Evolutionary conservation across 2,329 filamentous ascomycete genomes (phyloP).

Genomic region (Neonectria sp.): DNA sequence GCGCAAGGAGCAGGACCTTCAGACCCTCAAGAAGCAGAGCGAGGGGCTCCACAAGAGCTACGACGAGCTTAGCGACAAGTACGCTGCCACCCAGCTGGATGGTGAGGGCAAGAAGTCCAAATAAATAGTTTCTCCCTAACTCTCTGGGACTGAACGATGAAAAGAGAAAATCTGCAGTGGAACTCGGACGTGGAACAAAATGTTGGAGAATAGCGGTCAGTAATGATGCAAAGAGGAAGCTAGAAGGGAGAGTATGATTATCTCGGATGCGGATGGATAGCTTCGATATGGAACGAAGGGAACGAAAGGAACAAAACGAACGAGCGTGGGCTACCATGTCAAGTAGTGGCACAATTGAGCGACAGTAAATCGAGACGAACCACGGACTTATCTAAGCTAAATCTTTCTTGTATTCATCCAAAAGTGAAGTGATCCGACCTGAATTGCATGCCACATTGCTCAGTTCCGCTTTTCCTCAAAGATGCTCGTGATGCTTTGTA

Average conservation of each 20-base stretch:
- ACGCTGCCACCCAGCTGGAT: slow-evolving; percentile 70
- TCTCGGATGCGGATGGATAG: background rate
- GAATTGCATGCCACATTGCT: background rate
- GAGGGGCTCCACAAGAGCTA: slow-evolving; percentile 89
- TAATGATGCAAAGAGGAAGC: slow-evolving; percentile 4
- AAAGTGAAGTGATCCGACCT: background rate
- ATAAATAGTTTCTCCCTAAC: slow-evolving; percentile 50
- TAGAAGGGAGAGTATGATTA: background rate
- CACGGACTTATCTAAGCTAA: background rate
- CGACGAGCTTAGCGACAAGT: slow-evolving; percentile 86
- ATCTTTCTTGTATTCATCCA: background rate
- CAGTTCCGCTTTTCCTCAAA: background rate
- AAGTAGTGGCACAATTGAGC: slow-evolving; percentile 35
- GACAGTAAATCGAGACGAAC: slow-evolving; percentile 2
- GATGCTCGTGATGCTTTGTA: background rate
- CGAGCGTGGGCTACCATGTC: slow-evolving; percentile 26
- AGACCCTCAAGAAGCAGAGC: slow-evolving; percentile 93
- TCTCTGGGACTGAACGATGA: background rate
- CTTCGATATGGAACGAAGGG: background rate
- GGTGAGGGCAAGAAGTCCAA: slow-evolving; percentile 72
- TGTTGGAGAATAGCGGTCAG: background rate
- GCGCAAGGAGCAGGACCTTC: slow-evolving; percentile 86
- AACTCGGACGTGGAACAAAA: slow-evolving; percentile 1
- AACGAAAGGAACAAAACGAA: slow-evolving; percentile 42
- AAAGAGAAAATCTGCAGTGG: background rate